Percentiles rank a stretch among this genome's conserved stretches.
phyloP scores from a whole-genome alignment of 2,329 filamentous ascomycete genomes.

The Fusarium chlamydosporum region DNA sequence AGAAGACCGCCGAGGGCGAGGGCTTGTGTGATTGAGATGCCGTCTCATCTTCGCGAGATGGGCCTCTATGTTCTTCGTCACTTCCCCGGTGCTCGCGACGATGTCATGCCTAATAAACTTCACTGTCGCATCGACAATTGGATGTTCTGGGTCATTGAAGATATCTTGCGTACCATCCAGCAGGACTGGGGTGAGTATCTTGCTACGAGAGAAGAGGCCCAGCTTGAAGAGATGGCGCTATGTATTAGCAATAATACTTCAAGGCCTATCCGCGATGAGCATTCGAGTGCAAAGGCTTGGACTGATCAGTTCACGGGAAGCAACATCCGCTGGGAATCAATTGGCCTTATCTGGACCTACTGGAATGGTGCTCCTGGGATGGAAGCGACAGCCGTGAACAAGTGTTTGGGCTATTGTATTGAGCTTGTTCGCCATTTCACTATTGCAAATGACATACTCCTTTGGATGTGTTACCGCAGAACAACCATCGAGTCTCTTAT shows the following conservation, averaged over 20 bases:
- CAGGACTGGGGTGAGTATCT: constrained; percentile 53
- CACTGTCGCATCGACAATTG: constrained; percentile 52
- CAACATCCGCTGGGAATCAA: constrained; percentile 60
- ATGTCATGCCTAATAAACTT: constrained; percentile 44
- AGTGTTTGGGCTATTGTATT: constrained; percentile 53
- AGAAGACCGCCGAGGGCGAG: constrained; percentile 14
- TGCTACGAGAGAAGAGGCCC: constrained; percentile 39
- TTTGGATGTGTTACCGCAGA: constrained; percentile 56
- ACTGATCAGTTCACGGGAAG: constrained; percentile 57
- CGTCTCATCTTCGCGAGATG: constrained; percentile 54
- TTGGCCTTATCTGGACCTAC: constrained; percentile 57
- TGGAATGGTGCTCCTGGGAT: constrained; percentile 27
- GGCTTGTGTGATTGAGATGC: constrained; percentile 41
- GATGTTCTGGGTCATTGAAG: constrained; percentile 50
- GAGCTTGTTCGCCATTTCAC: constrained; percentile 50
- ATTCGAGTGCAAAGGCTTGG: constrained; percentile 56
- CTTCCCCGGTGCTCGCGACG: constrained; percentile 50
- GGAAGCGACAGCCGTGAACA: constrained; percentile 8
- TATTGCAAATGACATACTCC: constrained; percentile 56
- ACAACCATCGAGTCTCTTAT: constrained; percentile 56
- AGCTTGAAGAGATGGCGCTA: constrained; percentile 56
- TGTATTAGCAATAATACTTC: constrained; percentile 58
- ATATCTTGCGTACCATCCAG: constrained; percentile 54
- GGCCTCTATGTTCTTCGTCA: constrained; percentile 57
- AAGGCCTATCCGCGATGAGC: constrained; percentile 55